These are phyloP conservation scores for Kurtzmaniella quercitrusa DNA, from an alignment of 1,139 yeast species.

Conservation along the genomic window DNA sequence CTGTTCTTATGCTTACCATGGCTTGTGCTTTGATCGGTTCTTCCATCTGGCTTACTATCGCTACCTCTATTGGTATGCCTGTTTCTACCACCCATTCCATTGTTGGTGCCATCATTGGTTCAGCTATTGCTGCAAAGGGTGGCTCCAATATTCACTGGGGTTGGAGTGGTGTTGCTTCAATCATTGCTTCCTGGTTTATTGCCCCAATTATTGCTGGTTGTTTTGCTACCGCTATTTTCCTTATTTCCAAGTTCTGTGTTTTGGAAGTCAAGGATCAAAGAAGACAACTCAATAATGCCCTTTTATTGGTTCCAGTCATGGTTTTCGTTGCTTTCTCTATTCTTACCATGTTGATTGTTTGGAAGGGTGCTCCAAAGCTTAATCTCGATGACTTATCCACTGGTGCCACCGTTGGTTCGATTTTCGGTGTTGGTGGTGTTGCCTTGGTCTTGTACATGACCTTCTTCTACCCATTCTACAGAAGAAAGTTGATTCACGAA, in stretches of 20 bases:
- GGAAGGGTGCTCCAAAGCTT: conserved; percentile 74
- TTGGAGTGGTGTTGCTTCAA: conserved; percentile 69
- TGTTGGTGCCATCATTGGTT: conserved; percentile 74
- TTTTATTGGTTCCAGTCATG: conserved; percentile 55
- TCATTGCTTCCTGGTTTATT: conserved; percentile 77
- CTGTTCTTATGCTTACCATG: conserved; percentile 72
- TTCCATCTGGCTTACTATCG: conserved; percentile 66
- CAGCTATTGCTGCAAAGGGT: conserved; percentile 69
- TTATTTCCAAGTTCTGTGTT: conserved; percentile 56
- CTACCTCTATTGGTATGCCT: conserved; percentile 68
- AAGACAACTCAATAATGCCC: conserved; percentile 49
- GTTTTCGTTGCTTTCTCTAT: conserved; percentile 60
- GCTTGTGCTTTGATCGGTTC: conserved; percentile 74
- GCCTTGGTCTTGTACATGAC: conserved; percentile 48
- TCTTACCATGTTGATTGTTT: conserved; percentile 56
- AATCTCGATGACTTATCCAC: conserved; percentile 48
- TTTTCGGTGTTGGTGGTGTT: conserved; percentile 61
- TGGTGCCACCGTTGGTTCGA: conserved; percentile 51
- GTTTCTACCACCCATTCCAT: conserved; percentile 79
- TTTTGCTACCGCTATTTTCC: conserved; percentile 56
- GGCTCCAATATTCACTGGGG: conserved; percentile 64
- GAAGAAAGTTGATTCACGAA: conserved; percentile 54
- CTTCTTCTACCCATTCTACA: conserved; percentile 60
- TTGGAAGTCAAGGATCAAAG: conserved; percentile 51
- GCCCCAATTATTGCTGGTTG: conserved; percentile 72